These are phyloP conservation scores for Candida sp. DNA, from an alignment of 1,139 yeast genomes.

Conservation along the genomic window DNA sequence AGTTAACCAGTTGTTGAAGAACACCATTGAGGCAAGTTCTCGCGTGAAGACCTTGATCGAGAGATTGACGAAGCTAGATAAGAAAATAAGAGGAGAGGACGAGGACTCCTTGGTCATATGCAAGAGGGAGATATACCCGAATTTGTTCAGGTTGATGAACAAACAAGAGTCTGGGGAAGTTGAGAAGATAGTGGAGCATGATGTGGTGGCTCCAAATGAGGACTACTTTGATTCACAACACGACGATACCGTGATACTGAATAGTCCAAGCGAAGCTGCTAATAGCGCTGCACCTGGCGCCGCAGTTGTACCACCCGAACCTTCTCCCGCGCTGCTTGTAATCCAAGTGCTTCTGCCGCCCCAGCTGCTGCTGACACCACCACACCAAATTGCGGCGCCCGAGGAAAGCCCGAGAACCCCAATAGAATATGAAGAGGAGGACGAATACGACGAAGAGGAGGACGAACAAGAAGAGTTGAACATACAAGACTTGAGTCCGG, in stretches of 20 bases:
- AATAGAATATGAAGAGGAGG: background rate
- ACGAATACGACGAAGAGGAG: background rate
- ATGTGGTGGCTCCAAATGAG: constrained; percentile 4
- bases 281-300: background rate
- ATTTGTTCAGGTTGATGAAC: constrained; percentile 10
- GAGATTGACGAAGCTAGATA: constrained; percentile 13
- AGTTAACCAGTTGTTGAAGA: constrained; percentile 18
- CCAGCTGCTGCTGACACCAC: background rate
- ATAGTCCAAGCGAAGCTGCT: background rate
- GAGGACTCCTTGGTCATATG: constrained; percentile 7
- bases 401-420: background rate
- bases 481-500: constrained; percentile 24
- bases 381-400: background rate
- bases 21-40: constrained; percentile 16
- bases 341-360: background rate
- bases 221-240: constrained; percentile 6
- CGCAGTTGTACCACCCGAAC: background rate
- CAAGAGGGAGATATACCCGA: constrained; percentile 13
- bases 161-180: background rate
- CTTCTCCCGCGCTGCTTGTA: background rate
- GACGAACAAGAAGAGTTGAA: background rate
- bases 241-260: background rate
- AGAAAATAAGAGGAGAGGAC: constrained; percentile 7
- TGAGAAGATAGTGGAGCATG: background rate
- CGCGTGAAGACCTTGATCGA: constrained; percentile 15